Conservation (phyloP, 2,329 filamentous ascomycete genomes). For the Clathrospora elynae region DNA sequence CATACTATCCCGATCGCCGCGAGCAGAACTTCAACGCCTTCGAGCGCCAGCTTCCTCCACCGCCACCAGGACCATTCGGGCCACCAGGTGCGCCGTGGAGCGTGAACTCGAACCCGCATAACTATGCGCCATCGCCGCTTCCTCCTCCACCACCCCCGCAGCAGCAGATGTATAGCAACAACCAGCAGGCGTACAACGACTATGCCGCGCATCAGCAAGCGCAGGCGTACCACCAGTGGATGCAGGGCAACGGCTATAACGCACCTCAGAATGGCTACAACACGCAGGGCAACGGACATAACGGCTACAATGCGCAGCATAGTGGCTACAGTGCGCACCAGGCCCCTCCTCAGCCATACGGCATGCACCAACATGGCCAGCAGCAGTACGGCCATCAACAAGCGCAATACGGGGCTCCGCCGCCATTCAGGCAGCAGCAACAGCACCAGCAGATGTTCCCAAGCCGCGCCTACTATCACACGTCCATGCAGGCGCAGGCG, state of each 20-base stretch:
- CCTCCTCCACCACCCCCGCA: slow-evolving; percentile 16
- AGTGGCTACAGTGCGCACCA: no score
- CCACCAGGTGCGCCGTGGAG: slow-evolving; percentile 15
- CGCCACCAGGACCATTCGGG: slow-evolving; percentile 9
- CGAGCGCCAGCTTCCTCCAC: slow-evolving; percentile 14
- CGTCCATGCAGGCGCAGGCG: slow-evolving; percentile 20
- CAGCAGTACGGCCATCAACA: slow-evolving; percentile 9
- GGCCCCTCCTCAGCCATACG: no score
- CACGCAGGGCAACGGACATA: slow-evolving; percentile 5
- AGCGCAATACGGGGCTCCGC: slow-evolving; percentile 4
- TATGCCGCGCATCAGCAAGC: slow-evolving; percentile 21
- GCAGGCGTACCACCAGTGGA: slow-evolving; percentile 30
- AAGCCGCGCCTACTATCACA: slow-evolving; percentile 19
- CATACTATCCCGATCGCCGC: slow-evolving; percentile 3
- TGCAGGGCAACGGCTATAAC: slow-evolving; percentile 16
- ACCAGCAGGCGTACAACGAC: slow-evolving; percentile 14
- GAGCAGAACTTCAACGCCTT: slow-evolving; percentile 18
- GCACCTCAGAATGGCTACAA: neutral
- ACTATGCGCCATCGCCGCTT: slow-evolving; percentile 8
- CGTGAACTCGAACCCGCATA: no score
- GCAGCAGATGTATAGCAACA: slow-evolving; percentile 15
- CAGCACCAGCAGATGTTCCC: slow-evolving; percentile 16
- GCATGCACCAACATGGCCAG: slow-evolving; percentile 11
- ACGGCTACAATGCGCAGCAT: no score
- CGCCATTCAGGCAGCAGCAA: slow-evolving; percentile 10